phyloP scores from a whole-genome alignment of 345 rosid genomes.

The Eutrema yunnanense region DNA sequence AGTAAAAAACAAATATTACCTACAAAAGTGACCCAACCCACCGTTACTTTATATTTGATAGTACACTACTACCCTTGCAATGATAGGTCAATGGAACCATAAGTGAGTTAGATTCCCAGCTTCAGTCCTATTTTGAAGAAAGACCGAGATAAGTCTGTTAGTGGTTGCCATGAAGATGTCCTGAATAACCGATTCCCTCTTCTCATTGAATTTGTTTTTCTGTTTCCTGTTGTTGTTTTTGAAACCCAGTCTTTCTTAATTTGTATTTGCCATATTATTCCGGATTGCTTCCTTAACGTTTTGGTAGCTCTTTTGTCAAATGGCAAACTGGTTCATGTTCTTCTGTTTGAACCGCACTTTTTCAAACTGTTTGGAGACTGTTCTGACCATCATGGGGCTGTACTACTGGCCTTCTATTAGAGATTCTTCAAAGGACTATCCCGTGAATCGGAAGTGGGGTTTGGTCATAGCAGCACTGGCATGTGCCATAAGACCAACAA shows the following conservation, averaged over 20 bases:
- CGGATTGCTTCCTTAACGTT: conserved; percentile 41
- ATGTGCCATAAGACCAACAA: conserved; percentile 88
- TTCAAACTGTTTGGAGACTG: conserved; percentile 89
- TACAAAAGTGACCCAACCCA: background rate
- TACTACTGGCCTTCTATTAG: conserved; percentile 89
- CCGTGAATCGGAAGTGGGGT: conserved; percentile 56
- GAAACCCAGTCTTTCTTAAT: background rate
- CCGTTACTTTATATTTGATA: background rate
- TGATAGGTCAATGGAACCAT: background rate
- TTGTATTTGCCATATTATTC: background rate
- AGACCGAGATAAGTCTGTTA: background rate
- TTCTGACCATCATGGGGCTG: conserved; percentile 72
- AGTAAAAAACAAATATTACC: background rate
- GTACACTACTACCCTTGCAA: background rate
- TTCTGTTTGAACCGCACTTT: conserved; percentile 89
- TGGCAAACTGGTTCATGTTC: conserved; percentile 85
- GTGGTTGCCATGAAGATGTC: background rate
- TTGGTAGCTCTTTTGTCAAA: conserved; percentile 64
- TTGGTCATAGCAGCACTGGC: conserved; percentile 73
- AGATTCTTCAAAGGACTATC: conserved; percentile 38
- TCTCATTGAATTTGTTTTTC: background rate
- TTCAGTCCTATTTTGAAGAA: background rate
- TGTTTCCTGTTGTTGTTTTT: background rate
- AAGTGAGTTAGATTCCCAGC: background rate
- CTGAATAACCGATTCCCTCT: background rate